Base-by-base conservation (phyloP, 768 basidiomycete species). In the Phaffia australis region DNA sequence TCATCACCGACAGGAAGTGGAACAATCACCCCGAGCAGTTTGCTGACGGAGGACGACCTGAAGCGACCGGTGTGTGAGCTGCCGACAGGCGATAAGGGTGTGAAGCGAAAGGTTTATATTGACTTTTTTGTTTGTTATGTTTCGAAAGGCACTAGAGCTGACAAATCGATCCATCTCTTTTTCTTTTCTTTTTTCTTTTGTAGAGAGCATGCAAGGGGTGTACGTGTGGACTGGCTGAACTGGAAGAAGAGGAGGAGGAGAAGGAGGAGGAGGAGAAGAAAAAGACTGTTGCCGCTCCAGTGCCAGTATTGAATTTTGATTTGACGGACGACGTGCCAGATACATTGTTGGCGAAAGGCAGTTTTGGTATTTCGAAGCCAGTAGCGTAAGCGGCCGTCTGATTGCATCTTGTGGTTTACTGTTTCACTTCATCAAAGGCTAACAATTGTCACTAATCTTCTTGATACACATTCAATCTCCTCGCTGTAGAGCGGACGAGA, bases 151-250 rank as follows among this genome's bases (percentile, higher is more conserved):
- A n/a, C n/a, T n/a, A 2, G 30, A 15, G 7, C 32, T 56, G 15
- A 21, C 32, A 25, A 58, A 27, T 57, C 55, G 61, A 54, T 16
- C 27, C 18, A 7, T 2, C 51, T 29, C 14, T 58, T n/a, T 30
- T 46, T 46, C 27, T 7, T 6, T 54, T 25, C 3, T 60, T 11
- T 21, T 11, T 47, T 16, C 0, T 50, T 3, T 25, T 18, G 60
- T 25, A 66, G 65, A 54, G 75, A 78, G 94, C 95, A 35, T 99
- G 95, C 82, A 97, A 97, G 79, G 84, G 84, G 74, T 99, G 95
- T 77, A 83, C 89, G 2, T 99, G 95, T 73, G 95, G 95, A n/a
- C 81, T 99, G 65, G 86, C 88, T 21, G 95, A 98, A 80, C 75
- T 94, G 21, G 90, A 95, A 76, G 87, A 84, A 64, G 88, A 91